Base-by-base conservation (phyloP, 306 rosid genomes). In the Amphicarpaea edgeworthii region DNA sequence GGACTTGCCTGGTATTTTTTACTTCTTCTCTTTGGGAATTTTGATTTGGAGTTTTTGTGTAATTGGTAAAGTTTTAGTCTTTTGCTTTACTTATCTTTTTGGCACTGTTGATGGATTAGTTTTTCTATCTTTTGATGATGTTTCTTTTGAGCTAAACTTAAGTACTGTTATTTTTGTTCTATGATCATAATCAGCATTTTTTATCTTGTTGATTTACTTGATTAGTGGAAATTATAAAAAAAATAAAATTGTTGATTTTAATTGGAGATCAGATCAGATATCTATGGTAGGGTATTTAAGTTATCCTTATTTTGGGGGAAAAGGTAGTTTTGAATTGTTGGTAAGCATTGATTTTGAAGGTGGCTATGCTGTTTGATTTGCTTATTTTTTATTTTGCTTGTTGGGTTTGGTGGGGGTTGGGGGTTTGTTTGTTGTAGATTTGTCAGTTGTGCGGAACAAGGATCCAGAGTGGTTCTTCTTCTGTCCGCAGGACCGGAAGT, bases 381-480 rank as follows among this genome's bases (percentile, higher is more conserved):
- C 59, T 53, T 26, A 64, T 30, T 61, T 40, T 73, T 75, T 12
- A 54, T 64, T 16, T 21, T 49, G 62, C 3, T 20, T 68, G 12
- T 47, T 61, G 68, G 32, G 28, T 30, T 30, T 42, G 17, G 26
- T 38, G 61, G 58, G 61, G 62, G 38, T 12, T 30, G 23, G 67
- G 68, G 55, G 28, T 19, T 23, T 47, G 70, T 55, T 64, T 75
- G 20, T 32, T 77, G 70, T 79, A 95, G 99, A 83, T 82, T 86
- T 90, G 66, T 90, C 98, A 2, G 84, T 86, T 38, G 87, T 96
- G 28, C 73, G 78, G 81, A 89, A 90, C 26, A 85, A 85, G 82
- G 99, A 96, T 83, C 98, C 86, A 2, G 97, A 96, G 85, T 96
- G 99, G 99, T 92, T 96, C 90, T 96, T 92, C 84, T 96, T 96